Base-by-base conservation (phyloP, 2,329 filamentous ascomycete species). In the Neonectria ditissima region DNA sequence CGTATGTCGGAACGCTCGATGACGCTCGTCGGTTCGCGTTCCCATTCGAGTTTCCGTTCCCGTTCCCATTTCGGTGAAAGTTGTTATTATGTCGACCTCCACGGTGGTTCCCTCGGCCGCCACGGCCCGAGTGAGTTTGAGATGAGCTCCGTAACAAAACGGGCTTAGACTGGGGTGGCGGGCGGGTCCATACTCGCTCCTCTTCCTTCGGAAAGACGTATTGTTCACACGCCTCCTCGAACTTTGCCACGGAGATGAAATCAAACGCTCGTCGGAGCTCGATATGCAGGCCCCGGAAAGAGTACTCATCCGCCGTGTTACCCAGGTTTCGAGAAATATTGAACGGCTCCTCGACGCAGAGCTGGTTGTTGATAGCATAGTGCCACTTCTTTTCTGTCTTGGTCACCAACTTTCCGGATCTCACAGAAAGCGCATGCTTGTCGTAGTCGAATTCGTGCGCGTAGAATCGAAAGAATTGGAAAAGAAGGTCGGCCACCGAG, bases 261-360 rank as follows among this genome's bases (percentile, higher is more conserved):
- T 94, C 91, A 76, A 97, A 98, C 1, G 96, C 96, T 69, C 94
- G 87, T 65, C 96, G 89, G 53, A 99, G 83, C 79, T 99, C 96
- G 69, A 93, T 79, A 76, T 99, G 96, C 30, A 99, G 87, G 1
- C 96, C 96, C 54, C 92, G 89, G 80, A 97, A 97, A 0, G 96
- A 95, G 45, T 92, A 97, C 76, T 97, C 94, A 76, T 99, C 96
- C 9, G 94, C 96, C 2, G 96, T 98, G 73, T 99, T 99, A 44
- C 94, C 96, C 48, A 99, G 84, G 76, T 99, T 99, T 44, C 96
- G 89, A 37, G 86, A 86, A 4, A 86, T 91, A 73, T 97, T 99
- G 83, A 99, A 99, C 0, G 96, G 96, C 77, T 99, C 96, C 76
- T 99, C 96, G 11, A 99, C 93, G 76, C 95, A 97, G 32, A 99